Evolutionary conservation across 768 basidiomycete genomes (phyloP).

Genomic region (Phylloporus sp.): DNA sequence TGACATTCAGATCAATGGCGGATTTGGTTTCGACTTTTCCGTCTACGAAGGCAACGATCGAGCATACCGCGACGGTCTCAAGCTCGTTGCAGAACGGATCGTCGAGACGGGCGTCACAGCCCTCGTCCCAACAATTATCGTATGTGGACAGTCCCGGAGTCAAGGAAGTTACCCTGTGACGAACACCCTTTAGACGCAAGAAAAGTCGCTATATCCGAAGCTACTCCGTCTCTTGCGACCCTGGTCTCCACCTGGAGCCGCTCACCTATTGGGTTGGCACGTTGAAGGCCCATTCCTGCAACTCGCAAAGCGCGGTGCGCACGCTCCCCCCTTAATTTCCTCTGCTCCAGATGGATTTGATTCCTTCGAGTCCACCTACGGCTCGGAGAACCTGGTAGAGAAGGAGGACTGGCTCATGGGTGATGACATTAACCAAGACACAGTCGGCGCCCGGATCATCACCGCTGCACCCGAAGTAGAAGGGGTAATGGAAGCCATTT

Average conservation of each 20-base stretch:
- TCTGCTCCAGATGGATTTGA: slow-evolving; percentile 58
- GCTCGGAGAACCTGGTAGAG: slow-evolving; percentile 57
- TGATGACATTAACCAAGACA: slow-evolving; percentile 22
- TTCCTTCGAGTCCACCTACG: slow-evolving; percentile 74
- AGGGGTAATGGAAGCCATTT: slow-evolving; percentile 72
- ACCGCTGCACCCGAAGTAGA: slow-evolving; percentile 85
- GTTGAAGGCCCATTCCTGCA: slow-evolving; percentile 89
- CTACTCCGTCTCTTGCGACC: slow-evolving; percentile 66
- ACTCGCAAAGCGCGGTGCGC: slow-evolving; percentile 78
- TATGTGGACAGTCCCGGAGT: slow-evolving; percentile 31
- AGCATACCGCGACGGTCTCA: slow-evolving; percentile 63
- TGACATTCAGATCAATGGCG: slow-evolving; percentile 89
- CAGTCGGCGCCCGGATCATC: slow-evolving; percentile 67
- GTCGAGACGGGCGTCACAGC: slow-evolving; percentile 87
- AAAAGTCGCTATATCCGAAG: slow-evolving; percentile 68
- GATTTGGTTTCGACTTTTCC: slow-evolving; percentile 84
- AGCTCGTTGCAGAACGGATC: slow-evolving; percentile 68
- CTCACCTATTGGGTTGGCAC: slow-evolving; percentile 84
- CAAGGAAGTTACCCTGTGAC: background rate
- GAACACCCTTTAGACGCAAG: slow-evolving; percentile 58
- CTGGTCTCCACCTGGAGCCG: slow-evolving; percentile 57
- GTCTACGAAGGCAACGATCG: slow-evolving; percentile 71
- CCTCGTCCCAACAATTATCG: slow-evolving; percentile 67
- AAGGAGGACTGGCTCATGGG: slow-evolving; percentile 66
- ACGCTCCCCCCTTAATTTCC: slow-evolving; percentile 63